A percentile compares a stretch with the other conserved stretches of the same genome.
These are phyloP conservation scores for Xylaria acuta DNA, from an alignment of 495 filamentous ascomycete genomes.

Conservation along the genomic window DNA sequence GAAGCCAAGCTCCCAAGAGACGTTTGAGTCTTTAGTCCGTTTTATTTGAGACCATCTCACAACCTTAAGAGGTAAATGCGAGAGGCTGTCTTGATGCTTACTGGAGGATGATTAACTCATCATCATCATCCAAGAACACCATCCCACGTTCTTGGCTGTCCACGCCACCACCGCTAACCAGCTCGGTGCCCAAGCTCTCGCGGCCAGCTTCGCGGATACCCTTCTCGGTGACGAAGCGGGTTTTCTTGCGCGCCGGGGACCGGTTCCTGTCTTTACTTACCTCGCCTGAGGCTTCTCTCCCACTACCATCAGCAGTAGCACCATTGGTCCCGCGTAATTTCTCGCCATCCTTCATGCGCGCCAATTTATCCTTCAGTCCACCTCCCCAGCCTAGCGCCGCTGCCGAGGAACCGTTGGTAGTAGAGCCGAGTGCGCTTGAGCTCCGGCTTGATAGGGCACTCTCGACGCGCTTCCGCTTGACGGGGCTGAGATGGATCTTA, in stretches of 20 bases:
- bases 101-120: slow-evolving; percentile 44
- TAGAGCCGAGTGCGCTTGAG: slow-evolving; percentile 28
- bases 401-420: slow-evolving; percentile 17
- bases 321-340: slow-evolving; percentile 38
- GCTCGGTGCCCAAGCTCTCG: slow-evolving; percentile 69
- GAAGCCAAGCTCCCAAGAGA: not conserved
- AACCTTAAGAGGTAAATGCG: not conserved
- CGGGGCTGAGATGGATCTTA: slow-evolving; percentile 71
- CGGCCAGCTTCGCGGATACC: slow-evolving; percentile 78
- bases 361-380: slow-evolving; percentile 52
- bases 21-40: not conserved
- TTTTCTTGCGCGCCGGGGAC: slow-evolving; percentile 74
- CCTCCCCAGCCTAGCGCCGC: slow-evolving; percentile 58
- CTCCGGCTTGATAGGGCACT: slow-evolving; percentile 44
- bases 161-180: slow-evolving; percentile 58
- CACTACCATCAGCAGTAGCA: slow-evolving; percentile 37
- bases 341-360: slow-evolving; percentile 62
- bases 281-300: slow-evolving; percentile 1
- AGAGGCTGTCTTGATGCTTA: not conserved
- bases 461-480: slow-evolving; percentile 69
- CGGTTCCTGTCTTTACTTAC: slow-evolving; percentile 27
- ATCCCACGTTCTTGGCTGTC: slow-evolving; percentile 38
- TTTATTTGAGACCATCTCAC: not conserved
- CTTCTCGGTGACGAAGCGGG: slow-evolving; percentile 77
- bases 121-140: slow-evolving; percentile 51